Evolutionary conservation across 306 rosid species (phyloP), one percentile per base, ranked within the genome.

Genomic region (Ormosia semicastrata): DNA sequence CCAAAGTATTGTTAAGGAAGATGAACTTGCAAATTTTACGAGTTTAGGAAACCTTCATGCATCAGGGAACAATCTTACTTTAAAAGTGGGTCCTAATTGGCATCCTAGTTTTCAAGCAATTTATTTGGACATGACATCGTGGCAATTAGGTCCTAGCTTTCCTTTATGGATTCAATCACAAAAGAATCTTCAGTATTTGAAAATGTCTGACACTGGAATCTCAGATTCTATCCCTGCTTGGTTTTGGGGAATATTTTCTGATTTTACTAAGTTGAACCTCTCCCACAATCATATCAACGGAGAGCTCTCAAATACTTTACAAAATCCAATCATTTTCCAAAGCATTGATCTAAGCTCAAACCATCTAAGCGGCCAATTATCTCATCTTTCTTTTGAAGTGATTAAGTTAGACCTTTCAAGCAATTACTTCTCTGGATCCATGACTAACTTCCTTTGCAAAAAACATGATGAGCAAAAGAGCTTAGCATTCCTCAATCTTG

Each of bases 91-190:
- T 9, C 54, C 49, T 1, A 39, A 50, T 34, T 85, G 83, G 76
- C 43, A 11, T 14, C 85, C 85, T 44, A 12, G 76, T 41, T 80
- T 81, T 63, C 80, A 53, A 40, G 6, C 18, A 0, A 1, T 0
- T 2, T 0, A 0, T 0, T 50, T 85, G 41, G 0, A 0, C 0
- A 8, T 76, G 14, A 4, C 5, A 0, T 76, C 75, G 4, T 85
- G 79, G 70, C 47, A 69, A 14, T 6, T 76, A 34, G 88, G 85
- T 36, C 83, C 82, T 0, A 3, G 17, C 7, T 81, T 81, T 71
- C 85, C 88, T 0, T 3, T 13, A 5, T 81, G 88, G 88, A 24
- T 80, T 62, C 79, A 30, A 8, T 67, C 37, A 0, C 70, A 69
- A 33, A 70, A 62, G 49, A 0, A 32, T 43, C 81, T 81, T 8